Percentiles rank a stretch among this genome's conserved stretches.
These are phyloP conservation scores for Conidiobolus incongruus DNA, from an alignment of 371 early-diverging fungal species.

Conservation along the genomic window DNA sequence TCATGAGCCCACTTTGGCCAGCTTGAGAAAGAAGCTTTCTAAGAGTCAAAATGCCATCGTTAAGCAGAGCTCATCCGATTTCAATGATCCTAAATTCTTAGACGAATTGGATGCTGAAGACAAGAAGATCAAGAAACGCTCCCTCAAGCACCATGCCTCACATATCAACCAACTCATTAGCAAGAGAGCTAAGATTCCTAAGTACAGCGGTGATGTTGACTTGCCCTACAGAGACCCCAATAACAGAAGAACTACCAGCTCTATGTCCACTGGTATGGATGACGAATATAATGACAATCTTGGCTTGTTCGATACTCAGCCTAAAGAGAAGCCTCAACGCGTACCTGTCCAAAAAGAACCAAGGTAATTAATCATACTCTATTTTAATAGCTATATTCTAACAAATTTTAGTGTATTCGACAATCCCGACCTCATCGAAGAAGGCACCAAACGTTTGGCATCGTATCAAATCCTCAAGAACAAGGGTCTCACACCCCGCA, in stretches of 20 bases:
- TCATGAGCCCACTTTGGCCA: too few species aligned
- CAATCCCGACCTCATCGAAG: constrained; percentile 14
- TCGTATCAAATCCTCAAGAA: constrained; percentile 84
- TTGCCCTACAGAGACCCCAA: constrained; percentile 32
- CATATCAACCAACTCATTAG: constrained; percentile 1
- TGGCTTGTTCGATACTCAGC: constrained; percentile 11
- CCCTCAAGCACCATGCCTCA: constrained; percentile 32
- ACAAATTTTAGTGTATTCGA: neutral
- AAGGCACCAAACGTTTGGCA: constrained; percentile 51
- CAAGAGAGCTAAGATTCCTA: constrained; percentile 19
- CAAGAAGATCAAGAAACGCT: constrained; percentile 39
- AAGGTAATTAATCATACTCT: constrained; percentile 16
- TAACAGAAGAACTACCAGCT: constrained; percentile 4
- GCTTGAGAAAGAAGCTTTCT: too few species aligned
- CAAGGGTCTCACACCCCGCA: constrained; percentile 81
- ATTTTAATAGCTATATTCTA: constrained; percentile 6
- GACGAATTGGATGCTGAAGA: constrained; percentile 60
- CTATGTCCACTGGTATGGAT: constrained; percentile 5
- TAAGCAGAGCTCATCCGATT: constrained; percentile 20
- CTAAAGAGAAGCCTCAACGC: constrained; percentile 15
- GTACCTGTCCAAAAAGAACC: constrained; percentile 22
- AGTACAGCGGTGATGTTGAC: constrained; percentile 45
- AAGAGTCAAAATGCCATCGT: too few species aligned
- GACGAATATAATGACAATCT: constrained; percentile 6
- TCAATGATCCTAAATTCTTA: constrained; percentile 50